Evolutionary conservation across 768 basidiomycete species (phyloP).

Genomic region (Phlebiopsis flavidoalba): DNA sequence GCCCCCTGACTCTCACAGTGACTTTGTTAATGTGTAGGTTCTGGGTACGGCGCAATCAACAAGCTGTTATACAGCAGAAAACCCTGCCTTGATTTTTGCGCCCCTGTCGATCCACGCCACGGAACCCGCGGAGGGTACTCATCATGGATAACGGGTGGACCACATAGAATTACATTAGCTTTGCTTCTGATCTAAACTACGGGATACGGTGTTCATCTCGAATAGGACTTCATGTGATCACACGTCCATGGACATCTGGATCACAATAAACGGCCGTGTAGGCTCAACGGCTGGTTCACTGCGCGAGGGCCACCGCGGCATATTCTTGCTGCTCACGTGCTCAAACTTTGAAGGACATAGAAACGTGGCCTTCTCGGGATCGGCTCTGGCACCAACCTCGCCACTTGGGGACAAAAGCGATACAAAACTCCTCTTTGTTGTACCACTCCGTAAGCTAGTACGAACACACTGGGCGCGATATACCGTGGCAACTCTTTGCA

Average conservation of each 20-base stretch:
- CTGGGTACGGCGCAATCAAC: constrained; percentile 75
- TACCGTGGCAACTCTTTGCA: constrained; percentile 19
- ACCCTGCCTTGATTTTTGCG: constrained; percentile 53
- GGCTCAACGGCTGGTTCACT: constrained; percentile 82
- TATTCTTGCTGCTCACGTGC: constrained; percentile 55
- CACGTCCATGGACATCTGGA: constrained; percentile 92
- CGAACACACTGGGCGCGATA: background rate
- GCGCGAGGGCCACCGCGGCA: constrained; percentile 53
- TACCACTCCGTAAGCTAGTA: constrained; percentile 55
- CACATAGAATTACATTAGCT: background rate
- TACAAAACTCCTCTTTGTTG: constrained; percentile 50
- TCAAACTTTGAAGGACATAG: constrained; percentile 62
- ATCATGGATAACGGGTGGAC: constrained; percentile 28
- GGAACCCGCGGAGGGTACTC: constrained; percentile 49
- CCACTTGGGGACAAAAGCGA: constrained; percentile 66
- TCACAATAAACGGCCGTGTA: constrained; percentile 78
- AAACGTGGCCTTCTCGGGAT: constrained; percentile 69
- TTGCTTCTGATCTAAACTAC: background rate
- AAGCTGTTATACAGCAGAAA: constrained; percentile 51
- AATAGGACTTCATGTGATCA: constrained; percentile 76
- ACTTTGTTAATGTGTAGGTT: constrained; percentile 46
- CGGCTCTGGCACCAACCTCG: constrained; percentile 84
- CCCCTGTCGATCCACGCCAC: constrained; percentile 25
- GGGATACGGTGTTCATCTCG: background rate
- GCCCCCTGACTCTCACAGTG: background rate